Base-by-base conservation (phyloP, 148 eudicot species). In the Amaranthus palmeri region DNA sequence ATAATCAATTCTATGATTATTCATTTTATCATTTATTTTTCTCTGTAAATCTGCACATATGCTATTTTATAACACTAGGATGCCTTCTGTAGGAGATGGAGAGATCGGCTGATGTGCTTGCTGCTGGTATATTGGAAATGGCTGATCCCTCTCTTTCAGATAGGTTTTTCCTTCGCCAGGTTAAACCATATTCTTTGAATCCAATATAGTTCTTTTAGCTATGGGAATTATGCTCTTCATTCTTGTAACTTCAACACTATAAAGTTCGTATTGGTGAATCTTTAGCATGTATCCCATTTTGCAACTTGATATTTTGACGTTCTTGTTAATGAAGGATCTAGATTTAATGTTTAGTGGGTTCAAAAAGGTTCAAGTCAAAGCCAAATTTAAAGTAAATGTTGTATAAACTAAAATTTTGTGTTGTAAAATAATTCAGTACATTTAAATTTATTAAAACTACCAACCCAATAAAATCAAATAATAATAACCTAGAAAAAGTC, bases 41-140 rank as follows among this genome's bases (percentile, higher is more conserved):
- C 36, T 67, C 49, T 12, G 63, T 72, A 60, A 44, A 41, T 18
- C 72, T 41, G 40, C 47, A 43, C 18, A 60, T 1, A 36, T 47
- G 6, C 4, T 40, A 25, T 61, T 45, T 64, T 49, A 45, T 75
- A 43, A 76, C 46, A 67, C 81, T 60, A 59, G 76, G 6, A 72
- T 79, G 65, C 70, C 54, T 53, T 69, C 70, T 78, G 77, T 86
- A 92, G 99, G 99, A 95, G 79, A 95, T 95, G 99, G 93, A 91
- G 82, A 78, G 97, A 45, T 95, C 97, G 17, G 90, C 99, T 78
- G 99, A 95, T 92, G 90, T 95, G 76, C 96, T 92, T 76, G 97
- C 99, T 72, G 99, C 97, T 7, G 99, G 99, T 76, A 80, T 95
- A 74, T 88, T 95, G 61, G 99, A 95, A 81, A 83, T 92, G 81